Evolutionary conservation across 116 monocot species (phyloP).

Genomic region (Dioscorea cayenensis): DNA sequence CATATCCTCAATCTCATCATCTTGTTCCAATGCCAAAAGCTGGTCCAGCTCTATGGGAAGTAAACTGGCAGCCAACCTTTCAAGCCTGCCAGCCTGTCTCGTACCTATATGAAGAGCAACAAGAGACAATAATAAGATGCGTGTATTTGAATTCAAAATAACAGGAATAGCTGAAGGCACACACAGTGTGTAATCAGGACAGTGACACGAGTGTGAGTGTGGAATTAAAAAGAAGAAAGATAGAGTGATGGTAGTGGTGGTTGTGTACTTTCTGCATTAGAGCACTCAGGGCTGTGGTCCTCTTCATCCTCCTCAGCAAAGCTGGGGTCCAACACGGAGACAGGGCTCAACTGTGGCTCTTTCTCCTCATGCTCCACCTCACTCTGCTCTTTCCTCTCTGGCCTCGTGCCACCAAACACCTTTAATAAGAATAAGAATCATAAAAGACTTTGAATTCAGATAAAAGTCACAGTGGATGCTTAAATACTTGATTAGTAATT

Average conservation of each 20-base stretch:
- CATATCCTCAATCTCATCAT: not conserved
- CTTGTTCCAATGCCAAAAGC: not conserved
- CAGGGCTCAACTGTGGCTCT: slow-evolving; percentile 30
- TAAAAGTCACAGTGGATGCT: too few species aligned
- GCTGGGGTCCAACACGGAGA: slow-evolving; percentile 25
- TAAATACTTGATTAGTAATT: too few species aligned
- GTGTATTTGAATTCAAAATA: slow-evolving; percentile 1
- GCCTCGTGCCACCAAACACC: slow-evolving; percentile 12
- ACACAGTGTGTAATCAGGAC: not conserved
- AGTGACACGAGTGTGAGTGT: not conserved
- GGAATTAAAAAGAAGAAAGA: slow-evolving; percentile 2
- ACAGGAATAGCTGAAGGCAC: too few species aligned
- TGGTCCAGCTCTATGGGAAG: slow-evolving; percentile 7
- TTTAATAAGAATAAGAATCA: not conserved
- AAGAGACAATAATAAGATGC: not conserved
- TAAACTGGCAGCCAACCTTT: slow-evolving; percentile 4
- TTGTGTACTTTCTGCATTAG: slow-evolving; percentile 19
- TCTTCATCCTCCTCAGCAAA: slow-evolving; percentile 13
- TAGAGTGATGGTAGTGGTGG: not conserved
- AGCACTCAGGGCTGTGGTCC: slow-evolving; percentile 1
- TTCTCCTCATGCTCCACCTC: slow-evolving; percentile 7
- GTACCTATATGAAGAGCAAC: slow-evolving; percentile 2
- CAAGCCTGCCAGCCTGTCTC: slow-evolving; percentile 6
- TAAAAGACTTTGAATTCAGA: too few species aligned
- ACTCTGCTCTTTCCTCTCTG: not conserved